These are phyloP conservation scores for Meyerozyma elateridarum DNA, from an alignment of 1,139 yeast genomes.

Conservation along the genomic window DNA sequence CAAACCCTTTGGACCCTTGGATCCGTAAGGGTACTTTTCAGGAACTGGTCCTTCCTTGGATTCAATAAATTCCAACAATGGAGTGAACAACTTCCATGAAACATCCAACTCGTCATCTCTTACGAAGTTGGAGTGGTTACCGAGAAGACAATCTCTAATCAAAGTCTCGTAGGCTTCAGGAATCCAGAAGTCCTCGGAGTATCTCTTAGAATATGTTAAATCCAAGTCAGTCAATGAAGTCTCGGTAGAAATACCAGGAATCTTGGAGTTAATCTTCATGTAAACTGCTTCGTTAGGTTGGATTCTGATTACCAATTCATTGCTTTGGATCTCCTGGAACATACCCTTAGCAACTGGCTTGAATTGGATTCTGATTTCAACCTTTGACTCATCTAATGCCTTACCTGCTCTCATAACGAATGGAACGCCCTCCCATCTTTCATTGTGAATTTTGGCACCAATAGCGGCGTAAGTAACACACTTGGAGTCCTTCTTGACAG, in stretches of 20 bases:
- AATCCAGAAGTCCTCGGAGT: constrained; percentile 79
- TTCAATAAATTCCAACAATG: constrained; percentile 77
- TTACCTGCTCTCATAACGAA: constrained; percentile 94
- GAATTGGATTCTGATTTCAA: constrained; percentile 90
- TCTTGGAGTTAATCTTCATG: constrained; percentile 85
- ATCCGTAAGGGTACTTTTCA: constrained; percentile 75
- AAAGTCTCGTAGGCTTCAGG: constrained; percentile 98
- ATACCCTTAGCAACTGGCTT: constrained; percentile 81
- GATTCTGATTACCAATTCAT: constrained; percentile 87
- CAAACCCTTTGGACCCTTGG: constrained; percentile 78
- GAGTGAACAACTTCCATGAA: constrained; percentile 92
- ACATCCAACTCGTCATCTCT: constrained; percentile 96
- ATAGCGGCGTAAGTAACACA: constrained; percentile 93
- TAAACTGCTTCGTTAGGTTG: constrained; percentile 96
- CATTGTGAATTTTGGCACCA: constrained; percentile 72
- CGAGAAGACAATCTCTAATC: constrained; percentile 83
- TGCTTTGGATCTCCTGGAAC: constrained; percentile 76
- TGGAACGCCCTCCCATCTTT: constrained; percentile 98
- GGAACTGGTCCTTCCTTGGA: constrained; percentile 61
- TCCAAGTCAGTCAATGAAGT: constrained; percentile 87
- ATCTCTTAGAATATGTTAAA: constrained; percentile 77
- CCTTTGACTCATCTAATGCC: constrained; percentile 88
- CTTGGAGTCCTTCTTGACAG: constrained; percentile 77
- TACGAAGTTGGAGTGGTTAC: constrained; percentile 95
- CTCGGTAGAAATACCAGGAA: constrained; percentile 83